Base-by-base conservation (phyloP, 306 rosid genomes). In the Mucuna pruriens region DNA sequence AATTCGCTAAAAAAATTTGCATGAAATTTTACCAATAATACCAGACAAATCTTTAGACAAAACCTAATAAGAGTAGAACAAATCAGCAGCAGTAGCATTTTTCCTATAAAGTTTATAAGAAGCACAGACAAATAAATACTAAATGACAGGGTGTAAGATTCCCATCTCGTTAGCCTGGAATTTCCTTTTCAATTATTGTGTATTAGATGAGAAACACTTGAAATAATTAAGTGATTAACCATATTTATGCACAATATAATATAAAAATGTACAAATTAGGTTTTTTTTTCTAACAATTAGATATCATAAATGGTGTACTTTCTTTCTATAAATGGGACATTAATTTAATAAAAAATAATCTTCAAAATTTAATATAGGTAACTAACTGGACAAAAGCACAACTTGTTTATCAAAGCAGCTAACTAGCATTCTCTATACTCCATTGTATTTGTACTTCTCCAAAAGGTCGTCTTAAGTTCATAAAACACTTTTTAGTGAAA, bases 1-100 rank as follows among this genome's bases (percentile, higher is more conserved):
- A n/a, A n/a, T n/a, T n/a, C n/a, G n/a, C n/a, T n/a, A n/a, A n/a
- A n/a, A n/a, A n/a, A n/a, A n/a, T n/a, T n/a, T n/a, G n/a, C n/a
- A 92, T 80, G 98, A 91, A 76, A 95, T 84, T 85, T 88, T 95
- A 20, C 88, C 90, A 86, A 95, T 84, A 15, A 83, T 69, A 84
- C 80, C 84, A 54, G 98, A 94, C 77, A 92, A 88, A 70, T 92
- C 92, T 87, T 90, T 94, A 31, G 95, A 95, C 71, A 95, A 85
- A 77, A 95, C 97, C 98, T 95, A 73, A 33, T 26, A 62, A 82
- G 38, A 72, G 65, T 55, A 86, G 33, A 72, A 52, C 1, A 34
- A 80, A 68, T 87, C 51, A 83, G 44, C 38, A 62, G 70, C 73
- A 13, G 29, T 40, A 31, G 23, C 22, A 61, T 42, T 51, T 80